Evolutionary conservation across 805 yeast species (phyloP).

Genomic region (Starmerella bombicola): DNA sequence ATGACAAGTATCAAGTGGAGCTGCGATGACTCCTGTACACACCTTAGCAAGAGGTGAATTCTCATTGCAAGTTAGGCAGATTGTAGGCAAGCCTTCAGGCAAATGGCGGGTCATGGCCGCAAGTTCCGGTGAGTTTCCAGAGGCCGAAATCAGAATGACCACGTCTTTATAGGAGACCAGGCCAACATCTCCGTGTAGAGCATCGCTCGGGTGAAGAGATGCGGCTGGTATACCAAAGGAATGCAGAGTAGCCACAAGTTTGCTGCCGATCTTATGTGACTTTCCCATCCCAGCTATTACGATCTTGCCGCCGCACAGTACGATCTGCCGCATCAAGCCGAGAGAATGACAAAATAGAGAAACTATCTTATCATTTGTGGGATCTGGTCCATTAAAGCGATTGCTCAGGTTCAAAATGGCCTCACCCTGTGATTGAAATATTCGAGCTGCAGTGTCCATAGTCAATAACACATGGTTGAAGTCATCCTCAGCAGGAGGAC

Average conservation of each 20-base stretch:
- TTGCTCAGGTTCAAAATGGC: constrained; percentile 28
- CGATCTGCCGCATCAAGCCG: constrained; percentile 30
- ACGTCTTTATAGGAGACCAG: constrained; percentile 45
- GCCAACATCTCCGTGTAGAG: constrained; percentile 84
- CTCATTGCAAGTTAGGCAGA: constrained; percentile 52
- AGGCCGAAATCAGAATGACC: constrained; percentile 56
- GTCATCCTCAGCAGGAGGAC: constrained; percentile 15
- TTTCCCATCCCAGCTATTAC: constrained; percentile 78
- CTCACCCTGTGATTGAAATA: constrained; percentile 30
- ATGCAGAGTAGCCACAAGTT: constrained; percentile 69
- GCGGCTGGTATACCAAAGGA: constrained; percentile 62
- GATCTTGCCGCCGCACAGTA: constrained; percentile 49
- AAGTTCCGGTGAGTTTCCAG: constrained; percentile 76
- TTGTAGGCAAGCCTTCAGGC: constrained; percentile 40
- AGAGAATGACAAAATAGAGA: constrained; percentile 26
- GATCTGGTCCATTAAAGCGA: constrained; percentile 17
- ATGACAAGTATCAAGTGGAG: constrained; percentile 46
- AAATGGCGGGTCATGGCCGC: constrained; percentile 44
- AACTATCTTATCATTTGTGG: constrained; percentile 17
- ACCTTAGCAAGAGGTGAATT: constrained; percentile 43
- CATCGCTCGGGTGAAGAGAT: constrained; percentile 70
- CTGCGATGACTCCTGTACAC: constrained; percentile 45
- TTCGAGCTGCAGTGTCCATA: constrained; percentile 31
- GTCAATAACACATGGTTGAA: constrained; percentile 31
- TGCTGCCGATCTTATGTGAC: constrained; percentile 64